Evolutionary conservation across 306 rosid genomes (phyloP).

Genomic region (Aeschynomene evenia): DNA sequence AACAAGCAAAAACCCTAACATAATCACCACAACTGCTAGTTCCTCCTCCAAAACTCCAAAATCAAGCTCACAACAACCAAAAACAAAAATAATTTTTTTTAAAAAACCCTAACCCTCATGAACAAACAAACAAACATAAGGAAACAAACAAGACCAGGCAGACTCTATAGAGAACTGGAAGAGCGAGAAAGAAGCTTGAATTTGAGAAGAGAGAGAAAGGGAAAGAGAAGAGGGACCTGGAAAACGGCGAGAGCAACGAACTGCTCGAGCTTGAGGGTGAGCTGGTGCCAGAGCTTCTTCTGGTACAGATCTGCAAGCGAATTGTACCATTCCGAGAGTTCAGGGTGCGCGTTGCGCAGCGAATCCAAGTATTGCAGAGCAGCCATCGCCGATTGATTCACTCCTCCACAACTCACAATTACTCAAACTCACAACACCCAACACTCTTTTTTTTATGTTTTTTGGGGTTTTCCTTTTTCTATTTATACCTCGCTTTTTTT

Average conservation of each 20-base stretch:
- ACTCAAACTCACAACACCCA: neutral
- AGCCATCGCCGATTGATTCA: slow-evolving; percentile 56
- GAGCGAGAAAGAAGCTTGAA: neutral
- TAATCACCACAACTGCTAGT: neutral
- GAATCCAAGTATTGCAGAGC: slow-evolving; percentile 93
- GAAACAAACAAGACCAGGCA: neutral
- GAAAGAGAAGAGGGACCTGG: slow-evolving; percentile 53
- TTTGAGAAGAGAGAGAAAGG: neutral
- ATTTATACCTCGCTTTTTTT: slow-evolving; percentile 26
- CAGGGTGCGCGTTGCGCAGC: slow-evolving; percentile 85
- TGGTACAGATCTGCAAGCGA: slow-evolving; percentile 97
- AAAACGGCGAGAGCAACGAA: slow-evolving; percentile 87
- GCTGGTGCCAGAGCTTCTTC: slow-evolving; percentile 99
- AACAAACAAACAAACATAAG: neutral
- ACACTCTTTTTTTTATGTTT: neutral
- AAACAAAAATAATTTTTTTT: too few relatives aligned
- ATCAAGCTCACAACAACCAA: slow-evolving; percentile 15
- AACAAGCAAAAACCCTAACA: neutral
- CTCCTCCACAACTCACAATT: neutral
- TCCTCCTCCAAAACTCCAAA: slow-evolving; percentile 20
- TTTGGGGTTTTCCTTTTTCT: neutral
- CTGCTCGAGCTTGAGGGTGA: slow-evolving; percentile 97
- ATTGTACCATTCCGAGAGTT: slow-evolving; percentile 87
- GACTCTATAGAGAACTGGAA: neutral
- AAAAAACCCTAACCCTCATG: slow-evolving; percentile 53